Evolutionary conservation across 331 rosid species (phyloP).

Genomic region (Quercus phellos): DNA sequence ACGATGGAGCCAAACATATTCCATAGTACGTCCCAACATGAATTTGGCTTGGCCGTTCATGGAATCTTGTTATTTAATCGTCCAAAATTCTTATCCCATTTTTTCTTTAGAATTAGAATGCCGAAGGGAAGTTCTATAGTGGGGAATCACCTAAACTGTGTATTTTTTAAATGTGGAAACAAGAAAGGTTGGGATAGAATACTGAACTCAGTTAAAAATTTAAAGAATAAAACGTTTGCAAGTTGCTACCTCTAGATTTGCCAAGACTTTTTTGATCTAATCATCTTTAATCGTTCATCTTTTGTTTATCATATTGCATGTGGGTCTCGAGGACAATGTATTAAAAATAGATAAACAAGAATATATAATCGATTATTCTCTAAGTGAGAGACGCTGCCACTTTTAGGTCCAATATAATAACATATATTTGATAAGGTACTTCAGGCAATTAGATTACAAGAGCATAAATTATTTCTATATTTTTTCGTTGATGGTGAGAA

Average conservation of each 20-base stretch:
- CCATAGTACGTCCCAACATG: not conserved
- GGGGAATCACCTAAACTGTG: conserved; percentile 48
- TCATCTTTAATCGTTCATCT: conserved; percentile 24
- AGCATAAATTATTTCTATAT: conserved; percentile 8
- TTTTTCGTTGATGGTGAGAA: conserved; percentile 16
- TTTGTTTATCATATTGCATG: conserved; percentile 25
- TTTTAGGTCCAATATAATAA: conserved; percentile 23
- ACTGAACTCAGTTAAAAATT: conserved; percentile 9
- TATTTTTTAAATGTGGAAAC: conserved; percentile 17
- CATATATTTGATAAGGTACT: conserved; percentile 32
- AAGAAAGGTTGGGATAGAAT: conserved; percentile 7
- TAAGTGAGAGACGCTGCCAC: conserved; percentile 20
- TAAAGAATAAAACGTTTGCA: conserved; percentile 27
- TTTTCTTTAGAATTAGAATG: conserved; percentile 28
- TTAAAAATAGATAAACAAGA: conserved; percentile 21
- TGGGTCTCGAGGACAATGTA: conserved; percentile 34
- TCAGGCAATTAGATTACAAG: conserved; percentile 19
- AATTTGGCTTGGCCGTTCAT: not conserved
- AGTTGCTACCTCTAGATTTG: conserved; percentile 48
- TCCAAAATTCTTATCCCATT: conserved; percentile 33
- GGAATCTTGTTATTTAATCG: conserved; percentile 23
- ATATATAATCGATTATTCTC: conserved; percentile 4
- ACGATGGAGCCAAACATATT: not conserved
- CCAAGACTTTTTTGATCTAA: conserved; percentile 39
- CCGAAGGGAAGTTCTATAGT: conserved; percentile 33